Conservation (phyloP, 176 grass and related monocot genomes). For the Cymbopogon citratus region DNA sequence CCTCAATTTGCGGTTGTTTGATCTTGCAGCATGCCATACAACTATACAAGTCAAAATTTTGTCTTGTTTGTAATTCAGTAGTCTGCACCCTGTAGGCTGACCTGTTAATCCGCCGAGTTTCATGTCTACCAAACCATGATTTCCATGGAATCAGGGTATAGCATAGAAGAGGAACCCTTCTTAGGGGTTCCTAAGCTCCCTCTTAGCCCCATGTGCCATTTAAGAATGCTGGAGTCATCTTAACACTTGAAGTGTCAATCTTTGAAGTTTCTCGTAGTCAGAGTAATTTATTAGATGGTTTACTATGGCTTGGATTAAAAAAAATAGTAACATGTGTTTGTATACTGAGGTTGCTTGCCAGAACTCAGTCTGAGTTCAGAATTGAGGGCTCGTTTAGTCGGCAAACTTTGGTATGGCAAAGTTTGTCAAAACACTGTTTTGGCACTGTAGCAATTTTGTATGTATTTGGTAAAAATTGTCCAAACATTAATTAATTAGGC, state of each 20-base stretch:
- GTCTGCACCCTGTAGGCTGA: not conserved
- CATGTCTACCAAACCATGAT: slow-evolving; percentile 1
- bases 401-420: too few relatives aligned
- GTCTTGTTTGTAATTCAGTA: not conserved
- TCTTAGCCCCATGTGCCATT: slow-evolving; percentile 9
- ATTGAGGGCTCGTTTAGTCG: too few relatives aligned
- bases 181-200: not conserved
- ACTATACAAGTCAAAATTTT: not conserved
- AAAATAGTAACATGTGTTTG: not conserved
- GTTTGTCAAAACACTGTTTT: too few relatives aligned
- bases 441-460: too few relatives aligned
- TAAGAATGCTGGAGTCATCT: not conserved
- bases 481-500: too few relatives aligned
- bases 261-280: not conserved
- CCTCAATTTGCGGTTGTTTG: not conserved
- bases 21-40: not conserved
- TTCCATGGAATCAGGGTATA: not conserved
- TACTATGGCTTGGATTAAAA: not conserved
- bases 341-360: not conserved
- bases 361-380: not conserved
- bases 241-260: not conserved
- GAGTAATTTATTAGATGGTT: not conserved
- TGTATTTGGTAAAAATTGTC: too few relatives aligned
- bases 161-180: not conserved
- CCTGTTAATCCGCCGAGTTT: not conserved